phyloP scores from a whole-genome alignment of 2,329 filamentous ascomycete species.

The Macrophomina phaseolina region DNA sequence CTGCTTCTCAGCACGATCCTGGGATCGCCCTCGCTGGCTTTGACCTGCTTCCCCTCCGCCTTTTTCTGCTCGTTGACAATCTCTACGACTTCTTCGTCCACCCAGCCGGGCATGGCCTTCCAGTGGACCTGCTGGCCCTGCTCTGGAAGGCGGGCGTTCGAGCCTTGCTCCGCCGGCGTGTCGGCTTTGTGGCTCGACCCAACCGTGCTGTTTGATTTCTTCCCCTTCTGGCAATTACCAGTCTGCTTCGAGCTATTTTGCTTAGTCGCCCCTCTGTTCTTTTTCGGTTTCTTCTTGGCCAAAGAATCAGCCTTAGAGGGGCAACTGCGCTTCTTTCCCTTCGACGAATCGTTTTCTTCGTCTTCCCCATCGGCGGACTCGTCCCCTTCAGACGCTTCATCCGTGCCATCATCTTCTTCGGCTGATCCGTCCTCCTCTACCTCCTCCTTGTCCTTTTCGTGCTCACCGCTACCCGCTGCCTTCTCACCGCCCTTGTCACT shows the following conservation, averaged over 20 bases:
- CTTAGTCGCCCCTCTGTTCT: conserved; percentile 33
- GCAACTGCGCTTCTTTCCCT: conserved; percentile 36
- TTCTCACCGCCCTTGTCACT: conserved; percentile 52
- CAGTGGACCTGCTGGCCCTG: conserved; percentile 51
- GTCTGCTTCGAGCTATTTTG: conserved; percentile 29
- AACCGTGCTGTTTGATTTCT: conserved; percentile 32
- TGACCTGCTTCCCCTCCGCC: conserved; percentile 49
- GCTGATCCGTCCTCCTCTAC: conserved; percentile 30
- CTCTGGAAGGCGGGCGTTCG: conserved; percentile 43
- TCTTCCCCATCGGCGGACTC: neutral
- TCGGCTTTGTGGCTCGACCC: conserved; percentile 36
- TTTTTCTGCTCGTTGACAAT: conserved; percentile 48
- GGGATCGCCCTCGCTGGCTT: conserved; percentile 51
- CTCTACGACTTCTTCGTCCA: conserved; percentile 51
- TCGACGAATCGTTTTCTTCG: neutral
- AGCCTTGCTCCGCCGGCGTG: conserved; percentile 39
- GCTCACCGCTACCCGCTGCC: conserved; percentile 28
- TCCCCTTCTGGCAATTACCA: conserved; percentile 21
- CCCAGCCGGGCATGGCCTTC: conserved; percentile 47
- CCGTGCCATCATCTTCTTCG: conserved; percentile 26
- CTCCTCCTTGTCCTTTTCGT: conserved; percentile 41
- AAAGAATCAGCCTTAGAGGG: conserved; percentile 34
- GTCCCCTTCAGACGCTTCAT: conserved; percentile 37
- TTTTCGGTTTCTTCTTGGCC: conserved; percentile 47
- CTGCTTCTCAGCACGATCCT: conserved; percentile 49